Conservation (phyloP, 2,329 filamentous ascomycete species). For the Neoascochyta sp. region DNA sequence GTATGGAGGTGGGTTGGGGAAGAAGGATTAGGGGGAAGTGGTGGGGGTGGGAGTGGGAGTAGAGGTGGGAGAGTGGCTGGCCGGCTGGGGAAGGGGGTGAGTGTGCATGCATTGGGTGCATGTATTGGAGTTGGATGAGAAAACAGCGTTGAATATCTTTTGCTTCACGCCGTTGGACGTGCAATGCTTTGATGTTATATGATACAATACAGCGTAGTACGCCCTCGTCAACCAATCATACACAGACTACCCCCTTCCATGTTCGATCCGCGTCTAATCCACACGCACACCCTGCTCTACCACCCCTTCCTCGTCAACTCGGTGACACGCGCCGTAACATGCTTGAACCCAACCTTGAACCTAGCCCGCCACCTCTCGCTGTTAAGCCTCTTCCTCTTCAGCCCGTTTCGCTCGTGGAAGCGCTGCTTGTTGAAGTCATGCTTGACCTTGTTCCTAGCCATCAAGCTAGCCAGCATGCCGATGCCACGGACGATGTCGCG, state of each 20-base stretch:
- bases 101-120: too few relatives aligned
- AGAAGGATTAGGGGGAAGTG: slow-evolving; percentile 38
- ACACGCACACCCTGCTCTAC: slow-evolving; percentile 44
- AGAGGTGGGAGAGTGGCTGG: neutral
- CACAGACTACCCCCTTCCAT: too few relatives aligned
- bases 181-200: too few relatives aligned
- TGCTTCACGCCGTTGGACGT: too few relatives aligned
- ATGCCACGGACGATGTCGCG: slow-evolving; percentile 51
- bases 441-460: slow-evolving; percentile 56
- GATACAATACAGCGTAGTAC: too few relatives aligned
- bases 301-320: slow-evolving; percentile 75
- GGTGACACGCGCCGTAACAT: slow-evolving; percentile 60
- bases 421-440: slow-evolving; percentile 57
- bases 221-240: too few relatives aligned
- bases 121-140: too few relatives aligned
- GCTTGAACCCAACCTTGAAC: slow-evolving; percentile 67
- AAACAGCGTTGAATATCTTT: too few relatives aligned
- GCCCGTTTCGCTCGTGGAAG: slow-evolving; percentile 70
- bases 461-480: slow-evolving; percentile 40
- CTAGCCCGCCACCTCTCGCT: slow-evolving; percentile 65
- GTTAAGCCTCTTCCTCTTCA: slow-evolving; percentile 72
- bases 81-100: too few relatives aligned
- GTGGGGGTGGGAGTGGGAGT: neutral
- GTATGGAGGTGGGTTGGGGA: slow-evolving; percentile 42
- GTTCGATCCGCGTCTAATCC: too few relatives aligned